Conservation (phyloP, 78 protist species). For the Polysphondylium violaceum region DNA sequence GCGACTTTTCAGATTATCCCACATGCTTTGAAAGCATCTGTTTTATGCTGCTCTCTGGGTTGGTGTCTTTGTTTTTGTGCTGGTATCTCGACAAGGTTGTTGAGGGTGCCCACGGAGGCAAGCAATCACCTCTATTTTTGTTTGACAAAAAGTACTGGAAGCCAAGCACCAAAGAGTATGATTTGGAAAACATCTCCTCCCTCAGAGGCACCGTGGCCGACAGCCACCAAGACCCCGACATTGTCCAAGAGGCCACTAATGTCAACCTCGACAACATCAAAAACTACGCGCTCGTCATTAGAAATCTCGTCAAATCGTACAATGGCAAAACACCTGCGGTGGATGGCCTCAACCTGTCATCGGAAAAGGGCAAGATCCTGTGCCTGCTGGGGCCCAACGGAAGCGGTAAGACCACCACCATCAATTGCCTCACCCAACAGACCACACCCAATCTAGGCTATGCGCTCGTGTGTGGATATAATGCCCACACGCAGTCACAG, state of each 20-base stretch:
- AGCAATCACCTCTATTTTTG: background rate
- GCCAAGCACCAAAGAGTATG: background rate
- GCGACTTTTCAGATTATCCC: background rate
- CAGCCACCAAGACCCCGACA: conserved; percentile 32
- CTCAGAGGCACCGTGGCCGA: background rate
- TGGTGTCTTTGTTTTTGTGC: conserved; percentile 19
- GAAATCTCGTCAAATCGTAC: conserved; percentile 17
- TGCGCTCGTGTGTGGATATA: conserved; percentile 3
- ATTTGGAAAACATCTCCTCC: background rate
- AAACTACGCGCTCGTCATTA: conserved; percentile 1
- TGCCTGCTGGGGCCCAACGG: conserved; percentile 73
- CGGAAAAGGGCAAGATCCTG: conserved; percentile 35
- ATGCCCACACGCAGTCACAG: background rate
- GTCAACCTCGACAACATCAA: conserved; percentile 2
- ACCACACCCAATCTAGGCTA: conserved; percentile 6
- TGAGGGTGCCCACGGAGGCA: conserved; percentile 22
- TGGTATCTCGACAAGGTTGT: conserved; percentile 52
- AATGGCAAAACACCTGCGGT: conserved; percentile 31
- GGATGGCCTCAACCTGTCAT: background rate
- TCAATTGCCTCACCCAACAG: conserved; percentile 86
- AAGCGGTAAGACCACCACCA: conserved; percentile 83
- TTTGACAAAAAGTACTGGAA: background rate
- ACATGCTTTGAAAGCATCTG: background rate
- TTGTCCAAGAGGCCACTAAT: background rate
- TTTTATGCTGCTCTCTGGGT: background rate